These are phyloP conservation scores for Pseudogymnoascus sp. DNA, from an alignment of 2,329 filamentous ascomycete genomes.

Conservation along the genomic window DNA sequence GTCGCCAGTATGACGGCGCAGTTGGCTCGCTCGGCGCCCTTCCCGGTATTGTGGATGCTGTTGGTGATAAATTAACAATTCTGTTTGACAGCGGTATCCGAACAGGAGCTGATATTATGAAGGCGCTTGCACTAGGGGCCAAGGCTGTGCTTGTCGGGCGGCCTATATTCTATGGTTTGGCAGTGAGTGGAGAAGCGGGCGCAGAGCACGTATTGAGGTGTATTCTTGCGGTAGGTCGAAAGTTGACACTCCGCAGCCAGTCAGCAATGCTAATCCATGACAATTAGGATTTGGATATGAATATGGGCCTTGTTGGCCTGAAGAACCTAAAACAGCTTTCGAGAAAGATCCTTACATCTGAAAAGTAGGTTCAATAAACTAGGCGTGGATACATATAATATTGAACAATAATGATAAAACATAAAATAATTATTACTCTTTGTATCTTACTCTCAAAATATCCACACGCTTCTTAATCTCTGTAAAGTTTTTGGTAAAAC, in stretches of 20 bases:
- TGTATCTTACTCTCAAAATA: neutral
- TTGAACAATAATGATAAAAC: neutral
- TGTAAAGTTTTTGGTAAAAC: no score
- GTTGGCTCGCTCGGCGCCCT: slow-evolving; percentile 51
- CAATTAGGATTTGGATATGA: neutral
- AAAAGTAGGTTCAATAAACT: neutral
- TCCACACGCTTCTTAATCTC: no score
- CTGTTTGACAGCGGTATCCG: slow-evolving; percentile 55
- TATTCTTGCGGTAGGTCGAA: slow-evolving; percentile 40
- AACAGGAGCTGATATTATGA: slow-evolving; percentile 49
- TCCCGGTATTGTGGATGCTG: slow-evolving; percentile 45
- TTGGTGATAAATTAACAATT: slow-evolving; percentile 33
- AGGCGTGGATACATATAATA: neutral
- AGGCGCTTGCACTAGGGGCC: slow-evolving; percentile 52
- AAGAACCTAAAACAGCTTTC: neutral
- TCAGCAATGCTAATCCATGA: neutral
- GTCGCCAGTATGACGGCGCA: slow-evolving; percentile 53
- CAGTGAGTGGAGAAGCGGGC: slow-evolving; percentile 51
- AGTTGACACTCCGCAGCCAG: neutral
- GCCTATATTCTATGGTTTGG: slow-evolving; percentile 52
- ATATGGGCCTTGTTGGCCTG: neutral
- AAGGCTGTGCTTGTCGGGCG: slow-evolving; percentile 55
- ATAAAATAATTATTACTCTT: neutral
- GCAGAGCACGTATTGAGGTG: slow-evolving; percentile 54
- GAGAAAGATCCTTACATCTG: neutral